Conservation (phyloP, 2,329 filamentous ascomycete genomes). For the Cladosporium sp. region DNA sequence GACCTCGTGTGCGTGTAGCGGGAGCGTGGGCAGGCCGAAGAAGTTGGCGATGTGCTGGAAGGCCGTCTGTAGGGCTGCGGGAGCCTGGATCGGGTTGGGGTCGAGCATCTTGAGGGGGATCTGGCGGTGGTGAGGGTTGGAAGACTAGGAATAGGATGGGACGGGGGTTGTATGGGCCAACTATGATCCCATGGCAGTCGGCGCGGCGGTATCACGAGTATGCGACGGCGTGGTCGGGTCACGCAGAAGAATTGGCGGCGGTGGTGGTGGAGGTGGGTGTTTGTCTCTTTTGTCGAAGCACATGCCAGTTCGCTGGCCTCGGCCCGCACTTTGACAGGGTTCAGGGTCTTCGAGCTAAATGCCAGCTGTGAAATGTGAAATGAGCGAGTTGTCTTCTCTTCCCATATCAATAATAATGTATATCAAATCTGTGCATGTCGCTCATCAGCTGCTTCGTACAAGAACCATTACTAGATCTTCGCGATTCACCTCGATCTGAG, state of each 20-base stretch:
- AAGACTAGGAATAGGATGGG: not conserved
- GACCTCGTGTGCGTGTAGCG: constrained; percentile 75
- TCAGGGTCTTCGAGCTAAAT: not conserved
- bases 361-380: not conserved
- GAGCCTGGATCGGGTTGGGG: constrained; percentile 61
- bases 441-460: not conserved
- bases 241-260: not conserved
- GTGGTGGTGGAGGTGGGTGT: not conserved
- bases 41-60: constrained; percentile 62
- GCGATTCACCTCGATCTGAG: no score
- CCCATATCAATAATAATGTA: not conserved
- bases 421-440: not conserved
- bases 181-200: not conserved
- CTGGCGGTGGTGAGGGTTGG: not conserved
- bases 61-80: constrained; percentile 51
- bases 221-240: constrained; percentile 2
- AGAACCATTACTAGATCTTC: no score
- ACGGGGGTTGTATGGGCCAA: not conserved
- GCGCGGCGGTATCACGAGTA: constrained; percentile 4
- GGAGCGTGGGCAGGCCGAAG: constrained; percentile 61
- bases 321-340: not conserved
- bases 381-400: no score
- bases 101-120: constrained; percentile 57
- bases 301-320: not conserved
- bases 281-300: not conserved